Base-by-base conservation (phyloP, 768 basidiomycete genomes). In the Phaffia australis region DNA sequence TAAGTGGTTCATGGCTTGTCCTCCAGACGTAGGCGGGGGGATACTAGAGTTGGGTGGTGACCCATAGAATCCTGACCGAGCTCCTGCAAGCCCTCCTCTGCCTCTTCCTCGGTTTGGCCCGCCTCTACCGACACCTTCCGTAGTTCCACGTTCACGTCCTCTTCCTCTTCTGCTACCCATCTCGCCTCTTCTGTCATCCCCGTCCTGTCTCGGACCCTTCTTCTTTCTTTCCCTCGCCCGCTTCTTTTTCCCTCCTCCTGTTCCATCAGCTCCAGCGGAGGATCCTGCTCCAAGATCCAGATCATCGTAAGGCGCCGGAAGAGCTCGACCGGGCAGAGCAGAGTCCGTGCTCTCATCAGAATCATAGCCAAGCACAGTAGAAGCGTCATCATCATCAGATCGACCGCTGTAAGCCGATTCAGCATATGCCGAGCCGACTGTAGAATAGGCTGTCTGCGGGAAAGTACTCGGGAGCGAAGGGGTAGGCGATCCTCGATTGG, bases 251-350 rank as follows among this genome's bases (percentile, higher is more conserved):
- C 46, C 55, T 18, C 55, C 66, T 57, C 66, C 15, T 1, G 42
- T 0, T 3, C 25, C 47, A 56, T 30, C 25, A 29, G 18, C 46
- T 52, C 54, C 21, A 32, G 60, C 25, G 42, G 58, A 42, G 21
- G 42, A 18, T 60, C 54, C 35, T 42, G 35, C 4, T 15, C 27
- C 47, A 15, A 55, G n/a, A 23, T 52, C 65, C 27, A 54, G 42
- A 35, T 67, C 66, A 42, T 67, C 66, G 51, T 67, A 67, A 16
- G 66, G 25, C 21, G 60, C 55, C 1, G 66, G 66, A 56, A 57
- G 56, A 23, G 66, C 32, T 42, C 66, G 35, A 23, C 58, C 55
- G n/a, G 27, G 60, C 27, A 35, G 54, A 29, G 47, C 27, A 29
- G 14, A 27, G 25, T 27, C 60, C 52, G 14, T 56, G 35, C 54